phyloP scores from a whole-genome alignment of 148 eudicot genomes.

The Cornus florida region DNA sequence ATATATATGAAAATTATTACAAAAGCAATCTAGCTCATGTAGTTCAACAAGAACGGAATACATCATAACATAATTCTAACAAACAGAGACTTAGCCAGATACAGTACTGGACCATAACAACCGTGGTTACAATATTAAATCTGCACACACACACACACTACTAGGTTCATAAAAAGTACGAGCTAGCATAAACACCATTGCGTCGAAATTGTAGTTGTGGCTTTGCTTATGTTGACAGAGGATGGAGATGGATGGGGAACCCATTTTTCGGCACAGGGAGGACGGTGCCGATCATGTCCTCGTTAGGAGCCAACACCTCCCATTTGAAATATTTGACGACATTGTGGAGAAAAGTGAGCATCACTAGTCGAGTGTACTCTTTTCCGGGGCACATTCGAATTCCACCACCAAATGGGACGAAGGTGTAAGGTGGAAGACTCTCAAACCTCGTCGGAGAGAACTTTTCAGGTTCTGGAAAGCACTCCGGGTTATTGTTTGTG shows the following conservation, averaged over 20 bases:
- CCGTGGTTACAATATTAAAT: too few relatives aligned
- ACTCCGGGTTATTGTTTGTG: conserved; percentile 28
- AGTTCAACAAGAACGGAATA: too few relatives aligned
- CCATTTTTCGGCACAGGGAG: conserved; percentile 38
- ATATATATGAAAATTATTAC: too few relatives aligned
- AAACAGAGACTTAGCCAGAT: too few relatives aligned
- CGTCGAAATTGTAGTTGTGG: too few relatives aligned
- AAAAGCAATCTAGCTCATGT: too few relatives aligned
- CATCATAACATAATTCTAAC: too few relatives aligned
- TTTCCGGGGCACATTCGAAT: conserved; percentile 57
- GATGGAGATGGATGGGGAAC: conserved; percentile 30
- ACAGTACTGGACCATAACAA: too few relatives aligned
- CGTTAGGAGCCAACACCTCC: conserved; percentile 36
- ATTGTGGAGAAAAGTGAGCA: conserved; percentile 46
- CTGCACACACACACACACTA: too few relatives aligned
- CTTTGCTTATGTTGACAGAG: not conserved
- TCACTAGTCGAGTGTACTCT: conserved; percentile 49
- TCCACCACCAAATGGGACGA: conserved; percentile 58
- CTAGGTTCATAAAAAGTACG: too few relatives aligned
- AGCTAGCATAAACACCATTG: too few relatives aligned
- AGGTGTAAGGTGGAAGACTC: conserved; percentile 42
- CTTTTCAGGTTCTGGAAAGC: conserved; percentile 22
- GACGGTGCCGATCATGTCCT: conserved; percentile 40
- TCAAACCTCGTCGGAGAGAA: conserved; percentile 55
- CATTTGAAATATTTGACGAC: conserved; percentile 41